A percentile compares a stretch with the other conserved stretches of the same genome.
Conservation (phyloP, 73 alveolate genomes). For the Paramecium tetraurelia region DNA sequence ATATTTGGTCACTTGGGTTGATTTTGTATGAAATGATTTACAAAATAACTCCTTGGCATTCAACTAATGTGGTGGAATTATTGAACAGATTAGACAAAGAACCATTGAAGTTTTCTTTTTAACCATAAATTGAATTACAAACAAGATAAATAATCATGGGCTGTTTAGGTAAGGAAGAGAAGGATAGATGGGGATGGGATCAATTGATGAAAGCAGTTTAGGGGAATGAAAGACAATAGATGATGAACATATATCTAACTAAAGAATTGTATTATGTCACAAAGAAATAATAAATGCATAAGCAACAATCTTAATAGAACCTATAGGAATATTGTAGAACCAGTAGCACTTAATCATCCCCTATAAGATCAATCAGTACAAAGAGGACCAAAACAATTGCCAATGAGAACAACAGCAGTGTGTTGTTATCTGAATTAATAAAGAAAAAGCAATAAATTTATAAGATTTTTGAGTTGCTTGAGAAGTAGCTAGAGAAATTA, state of each 20-base stretch:
- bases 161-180: constrained; percentile 5
- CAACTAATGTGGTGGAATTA: constrained; percentile 58
- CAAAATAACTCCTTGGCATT: constrained; percentile 79
- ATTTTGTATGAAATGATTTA: constrained; percentile 83
- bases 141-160: neutral
- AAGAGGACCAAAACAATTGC: neutral
- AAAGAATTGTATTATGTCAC: neutral
- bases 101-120: constrained; percentile 40
- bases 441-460: neutral
- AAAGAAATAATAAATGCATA: neutral
- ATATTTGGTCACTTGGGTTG: constrained; percentile 82
- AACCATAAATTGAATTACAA: neutral
- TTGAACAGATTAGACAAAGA: constrained; percentile 19
- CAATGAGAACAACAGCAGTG: neutral
- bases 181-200: constrained; percentile 32
- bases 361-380: neutral
- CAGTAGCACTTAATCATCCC: neutral
- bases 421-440: neutral
- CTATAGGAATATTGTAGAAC: constrained; percentile 15
- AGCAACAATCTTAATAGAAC: constrained; percentile 1
- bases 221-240: neutral
- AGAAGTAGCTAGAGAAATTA: neutral
- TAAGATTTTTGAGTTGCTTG: neutral
- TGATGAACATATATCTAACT: neutral
- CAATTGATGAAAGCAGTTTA: neutral